These are phyloP conservation scores for Paxillus ammoniavirescens DNA, from an alignment of 768 basidiomycete species.

Conservation along the genomic window DNA sequence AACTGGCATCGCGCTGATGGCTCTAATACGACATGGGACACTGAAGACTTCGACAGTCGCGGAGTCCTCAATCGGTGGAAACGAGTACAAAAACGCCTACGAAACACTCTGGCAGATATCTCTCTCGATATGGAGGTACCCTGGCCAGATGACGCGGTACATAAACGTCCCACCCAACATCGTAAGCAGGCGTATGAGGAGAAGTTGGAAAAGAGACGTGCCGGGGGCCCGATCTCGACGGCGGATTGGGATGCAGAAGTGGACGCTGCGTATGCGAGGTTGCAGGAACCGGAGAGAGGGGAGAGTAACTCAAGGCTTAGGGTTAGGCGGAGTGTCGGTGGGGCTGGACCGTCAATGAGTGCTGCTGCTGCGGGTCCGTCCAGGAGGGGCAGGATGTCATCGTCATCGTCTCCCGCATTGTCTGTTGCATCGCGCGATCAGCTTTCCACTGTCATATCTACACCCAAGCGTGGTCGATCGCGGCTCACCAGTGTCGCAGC, in stretches of 20 bases:
- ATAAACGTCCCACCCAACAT: constrained; percentile 42
- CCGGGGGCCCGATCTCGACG: constrained; percentile 7
- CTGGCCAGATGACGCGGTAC: constrained; percentile 42
- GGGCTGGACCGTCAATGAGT: constrained; percentile 8
- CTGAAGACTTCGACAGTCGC: constrained; percentile 16
- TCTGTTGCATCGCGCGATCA: constrained; percentile 9
- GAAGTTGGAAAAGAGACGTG: constrained; percentile 31
- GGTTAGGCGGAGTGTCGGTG: constrained; percentile 13
- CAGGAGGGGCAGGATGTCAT: background rate
- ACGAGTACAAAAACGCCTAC: constrained; percentile 27
- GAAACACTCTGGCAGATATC: constrained; percentile 27
- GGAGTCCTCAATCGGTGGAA: constrained; percentile 35
- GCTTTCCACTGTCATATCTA: constrained; percentile 12
- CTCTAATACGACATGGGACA: constrained; percentile 55
- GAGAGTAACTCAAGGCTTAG: constrained; percentile 23
- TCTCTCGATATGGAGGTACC: constrained; percentile 38
- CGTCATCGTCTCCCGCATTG: constrained; percentile 11
- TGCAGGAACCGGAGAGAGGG: constrained; percentile 28
- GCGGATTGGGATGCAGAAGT: constrained; percentile 28
- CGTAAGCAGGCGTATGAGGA: constrained; percentile 46
- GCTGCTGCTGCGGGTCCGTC: constrained; percentile 3
- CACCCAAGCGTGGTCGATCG: constrained; percentile 8
- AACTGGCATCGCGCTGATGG: constrained; percentile 51
- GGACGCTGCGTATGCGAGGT: constrained; percentile 13
- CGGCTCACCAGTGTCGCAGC: constrained; percentile 2